Base-by-base conservation (phyloP, 768 basidiomycete genomes). In the Psilocybe cubensis region DNA sequence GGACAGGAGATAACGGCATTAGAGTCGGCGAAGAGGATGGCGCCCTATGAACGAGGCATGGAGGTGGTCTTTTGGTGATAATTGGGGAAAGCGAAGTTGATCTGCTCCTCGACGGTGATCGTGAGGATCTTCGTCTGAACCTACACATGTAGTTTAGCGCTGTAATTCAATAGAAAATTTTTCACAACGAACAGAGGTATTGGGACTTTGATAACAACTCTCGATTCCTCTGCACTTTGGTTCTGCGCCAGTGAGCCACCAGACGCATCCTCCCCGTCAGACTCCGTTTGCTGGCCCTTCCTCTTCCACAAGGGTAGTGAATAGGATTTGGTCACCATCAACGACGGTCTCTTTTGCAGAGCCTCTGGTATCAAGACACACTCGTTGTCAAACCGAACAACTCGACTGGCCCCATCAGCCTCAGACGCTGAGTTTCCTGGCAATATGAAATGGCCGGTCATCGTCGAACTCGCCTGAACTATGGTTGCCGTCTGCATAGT, bases 331-430 rank as follows among this genome's bases (percentile, higher is more conserved):
- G 84, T 85, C 62, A 86, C 67, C 45, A 89, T 72, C 42, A 79
- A 74, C 23, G 84, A 71, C 52, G 77, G 82, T 3, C 76, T 72
- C 48, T 73, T 72, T 14, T 69, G 67, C 1, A 65, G 63, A 14
- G 65, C 68, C 50, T 88, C 83, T n/a, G 90, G 90, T 54, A 92
- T 92, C 64, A 92, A 80, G 3, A 89, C 75, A 57, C 91, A 92
- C 64, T 87, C 81, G 52, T 77, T 75, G 75, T 92, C 83, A 72
- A 92, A 92, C 54, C 90, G 81, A 3, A 92, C 91, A 21, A 76
- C 62, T 49, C 76, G 73, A 53, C 48, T 35, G 44, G 42, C 31
- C 24, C 21, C 31, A 21, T 58, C 57, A 21, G 44, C 50, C 35
- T 66, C 64, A 38, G 62, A 59, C 14, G 57, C 56, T 12, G 52